Percentiles rank a stretch among this genome's conserved stretches.
phyloP scores from a whole-genome alignment of 768 basidiomycete species.

The Daedalea quercina region DNA sequence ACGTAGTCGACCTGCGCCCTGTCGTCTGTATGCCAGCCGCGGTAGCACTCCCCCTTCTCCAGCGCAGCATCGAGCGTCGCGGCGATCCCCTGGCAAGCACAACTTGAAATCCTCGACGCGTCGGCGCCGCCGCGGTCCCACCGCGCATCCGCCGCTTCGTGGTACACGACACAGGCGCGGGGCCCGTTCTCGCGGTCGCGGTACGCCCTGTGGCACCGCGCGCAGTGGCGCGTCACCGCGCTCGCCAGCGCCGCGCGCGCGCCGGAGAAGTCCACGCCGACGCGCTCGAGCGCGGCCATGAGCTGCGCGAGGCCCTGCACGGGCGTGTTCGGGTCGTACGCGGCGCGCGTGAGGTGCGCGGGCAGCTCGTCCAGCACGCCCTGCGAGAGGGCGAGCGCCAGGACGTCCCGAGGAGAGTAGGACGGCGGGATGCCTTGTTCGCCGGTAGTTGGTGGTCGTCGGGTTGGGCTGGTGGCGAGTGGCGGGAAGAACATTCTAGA shows the following conservation, averaged over 20 bases:
- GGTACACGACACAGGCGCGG: slow-evolving; percentile 3
- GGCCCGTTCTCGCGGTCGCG: not conserved
- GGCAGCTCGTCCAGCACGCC: not conserved
- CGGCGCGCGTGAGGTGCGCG: not conserved
- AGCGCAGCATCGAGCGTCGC: not conserved
- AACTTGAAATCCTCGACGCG: not conserved
- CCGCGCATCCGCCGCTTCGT: not conserved
- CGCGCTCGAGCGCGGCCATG: not conserved
- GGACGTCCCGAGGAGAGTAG: not conserved
- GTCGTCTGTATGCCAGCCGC: slow-evolving; percentile 3
- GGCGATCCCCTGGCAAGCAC: not conserved
- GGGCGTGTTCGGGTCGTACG: not conserved
- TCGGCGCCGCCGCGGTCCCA: not conserved
- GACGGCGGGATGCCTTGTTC: not conserved
- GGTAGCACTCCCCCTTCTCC: slow-evolving; percentile 1
- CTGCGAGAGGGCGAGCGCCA: not conserved
- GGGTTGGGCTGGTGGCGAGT: not conserved
- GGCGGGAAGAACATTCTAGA: not conserved
- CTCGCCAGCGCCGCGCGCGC: not conserved
- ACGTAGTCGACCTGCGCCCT: not conserved
- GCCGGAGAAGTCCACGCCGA: slow-evolving; percentile 5
- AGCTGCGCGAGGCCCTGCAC: not conserved
- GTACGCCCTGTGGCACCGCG: slow-evolving; percentile 7
- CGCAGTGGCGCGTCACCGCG: slow-evolving; percentile 1
- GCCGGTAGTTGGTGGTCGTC: not conserved